Base-by-base conservation (phyloP, 1,284 basidiomycete genomes). In the Meripilus lineatus region DNA sequence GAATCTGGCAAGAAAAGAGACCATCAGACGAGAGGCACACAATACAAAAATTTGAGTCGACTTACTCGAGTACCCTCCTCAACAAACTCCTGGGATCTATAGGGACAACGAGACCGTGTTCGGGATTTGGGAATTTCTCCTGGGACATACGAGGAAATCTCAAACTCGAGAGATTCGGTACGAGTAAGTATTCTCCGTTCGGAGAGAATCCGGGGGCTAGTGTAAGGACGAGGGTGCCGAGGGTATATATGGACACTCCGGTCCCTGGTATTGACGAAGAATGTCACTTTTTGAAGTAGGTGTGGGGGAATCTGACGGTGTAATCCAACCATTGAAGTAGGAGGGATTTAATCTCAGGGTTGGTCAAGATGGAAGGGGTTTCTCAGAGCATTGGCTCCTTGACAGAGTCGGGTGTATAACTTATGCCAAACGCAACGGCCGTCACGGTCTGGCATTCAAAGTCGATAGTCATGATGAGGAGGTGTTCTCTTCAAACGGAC, bases 311-410 rank as follows among this genome's bases (percentile, higher is more conserved):
- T 45, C 80, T 73, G 34, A 75, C 62, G 39, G 62, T 64, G 62
- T 82, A 60, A 58, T 85, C 82, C 6, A 78, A 68, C 77, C 77
- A 84, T 55, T 75, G 71, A 21, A 85, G 51, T 21, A 79, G 79
- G 39, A 85, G 62, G 52, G 63, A 76, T 24, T 54, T 51, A 46
- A 61, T n/a, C n/a, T n/a, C n/a, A n/a, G n/a, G n/a, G n/a, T n/a
- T n/a, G n/a, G n/a, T n/a, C n/a, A n/a, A n/a, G n/a, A n/a, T n/a
- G n/a, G n/a, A n/a, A n/a, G n/a, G n/a, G n/a, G n/a, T n/a, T n/a
- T n/a, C n/a, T n/a, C n/a, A n/a, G n/a, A n/a, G n/a, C n/a, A n/a
- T n/a, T n/a, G n/a, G n/a, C n/a, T n/a, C n/a, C n/a, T n/a, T n/a
- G n/a, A n/a, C n/a, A n/a, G n/a, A n/a, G n/a, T n/a, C n/a, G n/a